Base-by-base conservation (phyloP, 352 stramenopile species). In the Pythium apleroticum region DNA sequence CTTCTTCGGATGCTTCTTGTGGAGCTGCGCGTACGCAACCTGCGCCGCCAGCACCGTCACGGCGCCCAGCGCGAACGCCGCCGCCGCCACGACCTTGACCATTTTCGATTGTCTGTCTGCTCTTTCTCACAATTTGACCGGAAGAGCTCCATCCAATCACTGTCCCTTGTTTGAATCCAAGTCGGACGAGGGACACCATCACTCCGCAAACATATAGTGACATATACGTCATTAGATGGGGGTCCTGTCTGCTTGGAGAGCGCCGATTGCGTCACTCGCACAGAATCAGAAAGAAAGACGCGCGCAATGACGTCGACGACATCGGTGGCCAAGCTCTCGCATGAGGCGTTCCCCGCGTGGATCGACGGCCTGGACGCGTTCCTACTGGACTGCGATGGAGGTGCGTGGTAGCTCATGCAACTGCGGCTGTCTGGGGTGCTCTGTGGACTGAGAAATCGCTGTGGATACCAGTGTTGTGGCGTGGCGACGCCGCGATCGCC, bases 301-400 rank as follows among this genome's bases (percentile, higher is more conserved):
- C 12, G 12, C 9, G 20, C 49, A 39, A 92, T 72, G 78, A 81
- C 68, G 82, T 80, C 88, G 57, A 50, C 65, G 54, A 25, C 52
- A 2, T 10, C 31, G 7, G 59, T 58, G 46, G 33, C 48, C 17
- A 33, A 41, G 19, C 60, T 67, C 37, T 48, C 60, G 35, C 31
- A 25, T 7, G 17, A 17, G 25, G 37, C 52, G 12, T 67, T 67
- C 52, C 22, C 10, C 25, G 37, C 57, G 63, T 93, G 82, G 82
- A 82, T 91, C 57, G 56, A 76, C 31, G 66, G 73, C 14, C 66
- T 91, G 25, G 85, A 93, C 68, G 75, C 81, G 28, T 93, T 93
- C 69, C 76, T 93, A 28, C 81, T 93, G 28, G 86, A 95, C 71
- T 95, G 86, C 65, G 86, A 95, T 72, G 86, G 86, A 64, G 85